Conservation (phyloP, 371 early-diverging fungal genomes). For the Coemansia sp. region DNA sequence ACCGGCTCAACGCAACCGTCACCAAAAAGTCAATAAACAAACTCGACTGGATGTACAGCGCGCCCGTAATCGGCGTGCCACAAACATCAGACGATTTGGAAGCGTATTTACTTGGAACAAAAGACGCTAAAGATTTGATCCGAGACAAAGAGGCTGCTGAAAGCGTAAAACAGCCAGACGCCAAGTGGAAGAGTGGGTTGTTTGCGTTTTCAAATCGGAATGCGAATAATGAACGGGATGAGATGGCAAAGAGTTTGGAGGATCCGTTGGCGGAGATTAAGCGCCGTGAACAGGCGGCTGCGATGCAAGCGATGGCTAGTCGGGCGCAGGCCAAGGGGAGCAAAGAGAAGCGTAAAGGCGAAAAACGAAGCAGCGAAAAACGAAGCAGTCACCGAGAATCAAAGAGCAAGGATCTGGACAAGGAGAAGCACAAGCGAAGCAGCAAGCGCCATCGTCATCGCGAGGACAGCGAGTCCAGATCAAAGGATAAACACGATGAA, state of each 20-base stretch:
- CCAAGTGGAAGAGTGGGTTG: conserved; percentile 32
- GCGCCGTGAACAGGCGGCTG: conserved; percentile 79
- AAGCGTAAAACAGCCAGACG: conserved; percentile 7
- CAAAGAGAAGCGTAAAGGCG: conserved; percentile 2
- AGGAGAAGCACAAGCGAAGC: neutral
- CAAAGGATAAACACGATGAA: neutral
- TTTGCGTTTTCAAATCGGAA: conserved; percentile 53
- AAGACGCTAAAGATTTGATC: conserved; percentile 72
- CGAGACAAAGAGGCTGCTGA: conserved; percentile 24
- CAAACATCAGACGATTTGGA: conserved; percentile 73
- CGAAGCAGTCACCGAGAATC: neutral
- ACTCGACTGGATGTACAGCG: conserved; percentile 96
- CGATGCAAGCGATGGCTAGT: conserved; percentile 52
- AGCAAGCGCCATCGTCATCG: too few species aligned
- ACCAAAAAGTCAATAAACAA: conserved; percentile 68
- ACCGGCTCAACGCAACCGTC: conserved; percentile 56
- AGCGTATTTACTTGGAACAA: conserved; percentile 87
- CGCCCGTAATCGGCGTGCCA: conserved; percentile 60
- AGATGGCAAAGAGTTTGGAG: conserved; percentile 83
- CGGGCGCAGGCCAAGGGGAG: neutral
- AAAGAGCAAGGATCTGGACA: neutral
- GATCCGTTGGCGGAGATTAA: conserved; percentile 91
- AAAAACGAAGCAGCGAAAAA: conserved; percentile 1
- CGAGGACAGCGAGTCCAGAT: neutral
- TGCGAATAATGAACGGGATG: conserved; percentile 81